Conservation (phyloP, 345 rosid species). For the Balakata baccata region DNA sequence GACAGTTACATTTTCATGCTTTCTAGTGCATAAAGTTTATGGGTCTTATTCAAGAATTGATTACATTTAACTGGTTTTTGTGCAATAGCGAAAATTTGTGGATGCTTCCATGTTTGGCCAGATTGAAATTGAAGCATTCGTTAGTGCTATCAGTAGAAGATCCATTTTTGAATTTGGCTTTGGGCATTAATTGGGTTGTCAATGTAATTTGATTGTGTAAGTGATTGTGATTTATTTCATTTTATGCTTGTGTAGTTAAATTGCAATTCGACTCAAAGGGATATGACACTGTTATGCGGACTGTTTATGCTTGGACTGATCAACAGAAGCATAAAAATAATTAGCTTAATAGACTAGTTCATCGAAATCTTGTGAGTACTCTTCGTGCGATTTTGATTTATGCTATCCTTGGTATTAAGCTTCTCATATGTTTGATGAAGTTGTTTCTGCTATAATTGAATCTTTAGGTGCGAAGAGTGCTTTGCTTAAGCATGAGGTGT, state of each 20-base stretch:
- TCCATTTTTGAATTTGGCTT: neutral
- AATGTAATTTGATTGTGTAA: neutral
- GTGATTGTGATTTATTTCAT: neutral
- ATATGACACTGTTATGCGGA: neutral
- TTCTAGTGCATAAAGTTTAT: too few species aligned
- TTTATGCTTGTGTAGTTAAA: neutral
- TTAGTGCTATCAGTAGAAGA: neutral
- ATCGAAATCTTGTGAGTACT: neutral
- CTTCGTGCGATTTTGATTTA: conserved; percentile 1
- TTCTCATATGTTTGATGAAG: neutral
- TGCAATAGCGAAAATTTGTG: neutral
- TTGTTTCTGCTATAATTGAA: too few species aligned
- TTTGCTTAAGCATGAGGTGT: too few species aligned
- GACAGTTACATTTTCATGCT: too few species aligned
- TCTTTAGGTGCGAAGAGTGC: too few species aligned
- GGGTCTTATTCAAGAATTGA: too few species aligned
- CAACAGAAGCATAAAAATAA: neutral
- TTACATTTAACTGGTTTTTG: neutral
- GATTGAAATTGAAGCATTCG: neutral
- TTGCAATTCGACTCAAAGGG: neutral
- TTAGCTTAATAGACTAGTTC: neutral
- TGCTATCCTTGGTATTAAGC: neutral
- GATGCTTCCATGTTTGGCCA: neutral
- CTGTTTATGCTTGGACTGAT: too few species aligned
- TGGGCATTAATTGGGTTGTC: neutral